phyloP scores from a whole-genome alignment of 257 asterid species.

The Solanum chmielewskii region DNA sequence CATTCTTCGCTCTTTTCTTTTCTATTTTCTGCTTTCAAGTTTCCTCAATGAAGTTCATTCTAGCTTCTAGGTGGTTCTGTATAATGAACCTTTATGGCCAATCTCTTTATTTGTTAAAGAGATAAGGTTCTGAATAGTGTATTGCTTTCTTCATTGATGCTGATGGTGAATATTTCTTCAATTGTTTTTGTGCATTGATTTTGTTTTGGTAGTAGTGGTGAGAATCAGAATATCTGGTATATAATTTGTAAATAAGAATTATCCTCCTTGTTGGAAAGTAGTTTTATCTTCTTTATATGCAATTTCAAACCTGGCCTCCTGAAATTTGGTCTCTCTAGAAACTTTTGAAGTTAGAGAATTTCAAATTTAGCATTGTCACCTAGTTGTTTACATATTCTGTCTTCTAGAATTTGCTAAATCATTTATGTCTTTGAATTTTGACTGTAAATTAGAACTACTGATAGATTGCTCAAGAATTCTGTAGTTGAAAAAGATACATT shows the following conservation, averaged over 20 bases:
- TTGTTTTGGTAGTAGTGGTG: neutral
- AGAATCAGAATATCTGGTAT: neutral
- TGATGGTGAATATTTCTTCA: neutral
- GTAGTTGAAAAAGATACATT: neutral
- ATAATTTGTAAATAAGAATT: neutral
- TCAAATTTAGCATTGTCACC: neutral
- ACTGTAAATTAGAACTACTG: neutral
- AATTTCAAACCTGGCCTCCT: neutral
- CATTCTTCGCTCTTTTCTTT: neutral
- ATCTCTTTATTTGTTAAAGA: neutral
- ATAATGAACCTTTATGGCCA: neutral
- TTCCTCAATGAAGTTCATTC: neutral
- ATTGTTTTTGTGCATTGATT: neutral
- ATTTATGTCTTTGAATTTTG: neutral
- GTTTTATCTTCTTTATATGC: neutral
- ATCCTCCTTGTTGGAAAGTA: neutral
- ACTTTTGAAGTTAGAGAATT: neutral
- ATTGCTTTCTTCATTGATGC: neutral
- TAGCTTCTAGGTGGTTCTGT: neutral
- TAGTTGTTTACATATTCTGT: neutral
- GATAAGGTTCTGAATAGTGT: neutral
- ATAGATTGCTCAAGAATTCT: neutral
- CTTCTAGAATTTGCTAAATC: neutral
- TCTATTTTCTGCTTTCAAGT: neutral
- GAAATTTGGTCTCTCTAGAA: neutral